Evolutionary conservation across 805 yeast species (phyloP).

Genomic region (Priceomyces carsonii): DNA sequence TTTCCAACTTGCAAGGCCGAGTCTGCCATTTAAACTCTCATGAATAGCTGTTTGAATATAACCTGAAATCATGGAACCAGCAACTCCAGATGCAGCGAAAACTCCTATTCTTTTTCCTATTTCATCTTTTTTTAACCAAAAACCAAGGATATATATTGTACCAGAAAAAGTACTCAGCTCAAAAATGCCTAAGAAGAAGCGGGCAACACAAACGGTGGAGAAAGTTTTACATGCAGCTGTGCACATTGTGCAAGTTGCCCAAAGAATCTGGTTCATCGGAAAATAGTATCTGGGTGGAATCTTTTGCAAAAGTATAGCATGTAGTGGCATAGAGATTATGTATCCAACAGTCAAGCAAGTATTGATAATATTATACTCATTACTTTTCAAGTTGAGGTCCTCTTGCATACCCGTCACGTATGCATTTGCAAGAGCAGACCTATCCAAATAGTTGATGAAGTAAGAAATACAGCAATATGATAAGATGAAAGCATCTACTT

Average conservation of each 20-base stretch:
- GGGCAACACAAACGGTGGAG: conserved; percentile 52
- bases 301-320: conserved; percentile 51
- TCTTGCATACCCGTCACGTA: conserved; percentile 70
- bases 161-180: conserved; percentile 61
- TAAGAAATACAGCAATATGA: conserved; percentile 42
- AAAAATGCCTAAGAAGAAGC: conserved; percentile 62
- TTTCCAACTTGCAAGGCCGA: conserved; percentile 63
- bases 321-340: conserved; percentile 61
- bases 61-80: conserved; percentile 56
- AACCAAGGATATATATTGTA: conserved; percentile 53
- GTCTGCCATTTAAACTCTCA: conserved; percentile 42
- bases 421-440: conserved; percentile 41
- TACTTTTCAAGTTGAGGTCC: conserved; percentile 48
- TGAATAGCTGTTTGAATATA: conserved; percentile 59
- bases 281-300: conserved; percentile 60
- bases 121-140: conserved; percentile 53
- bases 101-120: conserved; percentile 53
- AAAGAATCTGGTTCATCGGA: conserved; percentile 51
- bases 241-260: conserved; percentile 59
- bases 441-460: conserved; percentile 58
- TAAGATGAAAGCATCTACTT: conserved; percentile 43
- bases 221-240: conserved; percentile 49
- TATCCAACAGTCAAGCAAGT: conserved; percentile 64
- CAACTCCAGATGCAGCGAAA: conserved; percentile 53
- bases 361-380: conserved; percentile 51